phyloP scores from a whole-genome alignment of 352 stramenopile species.

The Phytophthora aleatoria region DNA sequence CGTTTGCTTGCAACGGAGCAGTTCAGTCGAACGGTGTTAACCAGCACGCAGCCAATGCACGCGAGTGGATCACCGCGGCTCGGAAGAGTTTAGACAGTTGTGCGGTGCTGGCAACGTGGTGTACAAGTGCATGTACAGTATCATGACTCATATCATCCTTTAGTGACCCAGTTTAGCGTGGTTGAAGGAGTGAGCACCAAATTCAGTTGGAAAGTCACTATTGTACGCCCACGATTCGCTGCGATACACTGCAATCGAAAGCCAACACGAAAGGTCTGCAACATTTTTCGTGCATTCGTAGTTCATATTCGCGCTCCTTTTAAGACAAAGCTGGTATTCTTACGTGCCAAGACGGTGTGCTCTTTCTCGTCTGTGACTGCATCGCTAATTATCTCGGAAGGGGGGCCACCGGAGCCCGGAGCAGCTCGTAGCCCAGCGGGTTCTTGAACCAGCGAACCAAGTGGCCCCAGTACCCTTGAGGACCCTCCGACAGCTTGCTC shows the following conservation, averaged over 20 bases:
- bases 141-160: conserved; percentile 6
- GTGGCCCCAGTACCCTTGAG: conserved; percentile 12
- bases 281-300: too few species aligned
- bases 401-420: conserved; percentile 14
- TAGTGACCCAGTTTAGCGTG: conserved; percentile 11
- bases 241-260: background rate
- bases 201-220: background rate
- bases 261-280: background rate
- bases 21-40: conserved; percentile 3
- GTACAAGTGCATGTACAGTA: background rate
- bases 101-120: too few species aligned
- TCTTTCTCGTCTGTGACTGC: too few species aligned
- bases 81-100: too few species aligned
- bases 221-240: too few species aligned
- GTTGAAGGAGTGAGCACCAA: conserved; percentile 16
- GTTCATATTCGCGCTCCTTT: too few species aligned
- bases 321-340: too few species aligned
- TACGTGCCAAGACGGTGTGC: too few species aligned
- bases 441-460: conserved; percentile 27
- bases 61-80: background rate
- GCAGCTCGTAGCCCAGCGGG: conserved; percentile 27
- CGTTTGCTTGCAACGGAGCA: conserved; percentile 8
- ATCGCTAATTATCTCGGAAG: conserved; percentile 22
- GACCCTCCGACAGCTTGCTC: conserved; percentile 13
- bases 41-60: background rate